Conservation (phyloP, 2,329 filamentous ascomycete species). For the Penicillium nordicum region DNA sequence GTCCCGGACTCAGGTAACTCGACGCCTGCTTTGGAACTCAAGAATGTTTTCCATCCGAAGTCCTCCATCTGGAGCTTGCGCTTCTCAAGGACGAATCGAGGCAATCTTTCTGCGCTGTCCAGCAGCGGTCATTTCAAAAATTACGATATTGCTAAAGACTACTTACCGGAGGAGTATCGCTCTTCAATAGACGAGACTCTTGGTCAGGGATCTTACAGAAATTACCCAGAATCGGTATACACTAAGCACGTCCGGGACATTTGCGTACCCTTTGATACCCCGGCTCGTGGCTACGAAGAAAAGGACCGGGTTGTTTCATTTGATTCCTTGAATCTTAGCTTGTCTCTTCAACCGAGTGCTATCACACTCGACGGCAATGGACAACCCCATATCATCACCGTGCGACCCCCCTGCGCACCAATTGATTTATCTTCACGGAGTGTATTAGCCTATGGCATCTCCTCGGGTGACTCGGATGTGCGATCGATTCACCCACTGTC, state of each 20-base stretch:
- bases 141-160: slow-evolving; percentile 54
- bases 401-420: slow-evolving; percentile 42
- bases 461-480: slow-evolving; percentile 29
- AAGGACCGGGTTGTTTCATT: slow-evolving; percentile 56
- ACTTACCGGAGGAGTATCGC: slow-evolving; percentile 38
- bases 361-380: slow-evolving; percentile 54
- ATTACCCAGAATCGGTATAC: slow-evolving; percentile 44
- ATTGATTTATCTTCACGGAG: slow-evolving; percentile 40
- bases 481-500: slow-evolving; percentile 32
- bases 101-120: slow-evolving; percentile 57
- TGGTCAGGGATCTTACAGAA: slow-evolving; percentile 39
- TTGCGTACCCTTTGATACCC: slow-evolving; percentile 46
- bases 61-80: slow-evolving; percentile 60
- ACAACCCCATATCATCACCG: slow-evolving; percentile 48
- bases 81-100: slow-evolving; percentile 57
- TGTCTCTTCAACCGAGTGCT: slow-evolving; percentile 49
- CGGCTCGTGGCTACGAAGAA: slow-evolving; percentile 43
- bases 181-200: slow-evolving; percentile 40
- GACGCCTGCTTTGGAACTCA: slow-evolving; percentile 57
- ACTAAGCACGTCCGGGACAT: slow-evolving; percentile 47
- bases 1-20: slow-evolving; percentile 34
- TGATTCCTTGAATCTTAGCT: slow-evolving; percentile 55
- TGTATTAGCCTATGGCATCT: slow-evolving; percentile 31
- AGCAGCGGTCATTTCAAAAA: slow-evolving; percentile 59
- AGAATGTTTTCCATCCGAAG: slow-evolving; percentile 51